A percentile compares a stretch with the other conserved stretches of the same genome.
phyloP scores from a whole-genome alignment of 2,329 filamentous ascomycete species.

The Curvularia sp. region DNA sequence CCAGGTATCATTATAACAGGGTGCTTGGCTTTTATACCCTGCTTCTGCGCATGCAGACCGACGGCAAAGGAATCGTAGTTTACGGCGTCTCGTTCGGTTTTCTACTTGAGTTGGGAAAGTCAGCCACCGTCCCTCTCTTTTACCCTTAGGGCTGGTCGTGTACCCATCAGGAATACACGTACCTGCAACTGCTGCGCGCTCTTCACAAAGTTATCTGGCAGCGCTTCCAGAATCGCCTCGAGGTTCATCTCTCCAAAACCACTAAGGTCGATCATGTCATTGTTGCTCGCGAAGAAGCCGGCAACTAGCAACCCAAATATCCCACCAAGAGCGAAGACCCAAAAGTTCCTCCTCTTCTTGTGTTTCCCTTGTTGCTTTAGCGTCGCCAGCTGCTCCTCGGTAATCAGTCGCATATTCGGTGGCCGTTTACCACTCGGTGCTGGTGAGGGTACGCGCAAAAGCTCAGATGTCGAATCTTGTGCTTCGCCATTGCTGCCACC shows the following conservation, averaged over 20 bases:
- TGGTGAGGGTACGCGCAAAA: constrained; percentile 48
- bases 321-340: constrained; percentile 87
- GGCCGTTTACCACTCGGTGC: constrained; percentile 45
- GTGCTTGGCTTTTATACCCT: constrained; percentile 82
- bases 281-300: constrained; percentile 86
- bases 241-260: constrained; percentile 74
- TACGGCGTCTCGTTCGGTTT: constrained; percentile 84
- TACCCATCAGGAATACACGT: constrained; percentile 42
- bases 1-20: constrained; percentile 97
- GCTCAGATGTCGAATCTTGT: constrained; percentile 37
- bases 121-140: constrained; percentile 23
- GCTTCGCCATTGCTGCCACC: constrained; percentile 18
- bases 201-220: constrained; percentile 83
- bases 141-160: background rate
- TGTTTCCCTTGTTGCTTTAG: constrained; percentile 53
- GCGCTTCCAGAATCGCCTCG: constrained; percentile 83
- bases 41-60: constrained; percentile 78
- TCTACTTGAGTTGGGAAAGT: constrained; percentile 57
- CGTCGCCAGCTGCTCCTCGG: constrained; percentile 59
- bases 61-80: constrained; percentile 95
- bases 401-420: constrained; percentile 60
- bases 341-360: constrained; percentile 74
- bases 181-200: constrained; percentile 88
- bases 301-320: constrained; percentile 90
- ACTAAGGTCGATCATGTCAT: constrained; percentile 87